Evolutionary conservation across 192 early-diverging fungal genomes (phyloP).

Genomic region (Backusella liffmaniae): DNA sequence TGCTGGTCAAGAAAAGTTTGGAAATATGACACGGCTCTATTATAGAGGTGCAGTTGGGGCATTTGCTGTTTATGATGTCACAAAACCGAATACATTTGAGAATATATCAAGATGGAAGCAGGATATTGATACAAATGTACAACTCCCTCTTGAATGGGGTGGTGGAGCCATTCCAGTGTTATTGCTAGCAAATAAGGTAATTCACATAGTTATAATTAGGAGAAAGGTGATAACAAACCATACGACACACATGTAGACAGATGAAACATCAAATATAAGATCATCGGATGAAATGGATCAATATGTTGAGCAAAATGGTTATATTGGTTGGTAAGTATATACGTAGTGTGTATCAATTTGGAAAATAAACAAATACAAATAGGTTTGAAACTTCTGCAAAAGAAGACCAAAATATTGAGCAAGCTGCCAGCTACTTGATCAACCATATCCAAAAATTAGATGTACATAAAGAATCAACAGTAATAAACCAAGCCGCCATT

Average conservation of each 20-base stretch:
- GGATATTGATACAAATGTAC: constrained; percentile 55
- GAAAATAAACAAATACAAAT: neutral
- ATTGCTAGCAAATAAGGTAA: constrained; percentile 58
- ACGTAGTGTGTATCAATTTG: neutral
- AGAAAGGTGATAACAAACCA: constrained; percentile 21
- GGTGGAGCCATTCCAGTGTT: constrained; percentile 53
- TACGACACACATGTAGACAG: neutral
- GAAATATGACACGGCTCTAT: constrained; percentile 58
- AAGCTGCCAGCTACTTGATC: constrained; percentile 49
- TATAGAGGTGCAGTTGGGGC: constrained; percentile 59
- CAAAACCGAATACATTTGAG: constrained; percentile 55
- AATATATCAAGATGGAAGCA: constrained; percentile 55
- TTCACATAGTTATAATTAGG: constrained; percentile 27
- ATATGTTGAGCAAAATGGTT: constrained; percentile 52
- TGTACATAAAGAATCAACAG: neutral
- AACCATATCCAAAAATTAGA: neutral
- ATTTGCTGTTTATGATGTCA: constrained; percentile 58
- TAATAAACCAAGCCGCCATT: neutral
- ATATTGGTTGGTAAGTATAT: constrained; percentile 44
- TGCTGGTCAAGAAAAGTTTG: constrained; percentile 62
- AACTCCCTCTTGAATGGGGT: constrained; percentile 44
- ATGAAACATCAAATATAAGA: neutral
- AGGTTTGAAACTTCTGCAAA: constrained; percentile 63
- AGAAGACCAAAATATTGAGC: constrained; percentile 58
- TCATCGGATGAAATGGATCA: constrained; percentile 38